phyloP scores from a whole-genome alignment of 352 stramenopile genomes.

The Phytophthora uliginosa region DNA sequence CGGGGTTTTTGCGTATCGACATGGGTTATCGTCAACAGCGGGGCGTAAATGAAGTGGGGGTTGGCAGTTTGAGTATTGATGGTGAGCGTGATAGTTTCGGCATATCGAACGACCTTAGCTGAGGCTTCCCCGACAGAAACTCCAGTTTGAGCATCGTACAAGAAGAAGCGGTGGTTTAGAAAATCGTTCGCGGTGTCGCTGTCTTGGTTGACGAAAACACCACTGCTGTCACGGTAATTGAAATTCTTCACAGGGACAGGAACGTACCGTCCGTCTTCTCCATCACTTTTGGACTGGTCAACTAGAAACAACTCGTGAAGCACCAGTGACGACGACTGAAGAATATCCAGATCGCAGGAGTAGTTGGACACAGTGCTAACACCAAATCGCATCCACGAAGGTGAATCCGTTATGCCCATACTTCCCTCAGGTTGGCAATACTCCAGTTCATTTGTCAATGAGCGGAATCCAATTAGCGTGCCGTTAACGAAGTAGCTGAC shows the following conservation, averaged over 20 bases:
- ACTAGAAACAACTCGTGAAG: constrained; percentile 95
- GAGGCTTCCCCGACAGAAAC: constrained; percentile 54
- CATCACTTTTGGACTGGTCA: constrained; percentile 70
- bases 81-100: constrained; percentile 72
- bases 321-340: constrained; percentile 54
- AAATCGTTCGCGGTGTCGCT: constrained; percentile 84
- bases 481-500: constrained; percentile 92
- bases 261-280: constrained; percentile 68
- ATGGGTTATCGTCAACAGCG: constrained; percentile 86
- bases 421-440: constrained; percentile 68
- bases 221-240: constrained; percentile 80
- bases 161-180: constrained; percentile 93
- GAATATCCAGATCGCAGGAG: constrained; percentile 69
- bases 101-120: constrained; percentile 77
- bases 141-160: constrained; percentile 90
- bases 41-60: constrained; percentile 68
- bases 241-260: constrained; percentile 91
- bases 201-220: constrained; percentile 88
- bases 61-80: constrained; percentile 62
- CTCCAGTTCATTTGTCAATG: constrained; percentile 81
- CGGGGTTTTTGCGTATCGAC: constrained; percentile 53
- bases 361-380: constrained; percentile 68
- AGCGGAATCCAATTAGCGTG: constrained; percentile 79
- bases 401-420: constrained; percentile 21
- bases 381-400: constrained; percentile 87